Conservation (phyloP, 2,329 filamentous ascomycete species). For the Ascochyta lentis region DNA sequence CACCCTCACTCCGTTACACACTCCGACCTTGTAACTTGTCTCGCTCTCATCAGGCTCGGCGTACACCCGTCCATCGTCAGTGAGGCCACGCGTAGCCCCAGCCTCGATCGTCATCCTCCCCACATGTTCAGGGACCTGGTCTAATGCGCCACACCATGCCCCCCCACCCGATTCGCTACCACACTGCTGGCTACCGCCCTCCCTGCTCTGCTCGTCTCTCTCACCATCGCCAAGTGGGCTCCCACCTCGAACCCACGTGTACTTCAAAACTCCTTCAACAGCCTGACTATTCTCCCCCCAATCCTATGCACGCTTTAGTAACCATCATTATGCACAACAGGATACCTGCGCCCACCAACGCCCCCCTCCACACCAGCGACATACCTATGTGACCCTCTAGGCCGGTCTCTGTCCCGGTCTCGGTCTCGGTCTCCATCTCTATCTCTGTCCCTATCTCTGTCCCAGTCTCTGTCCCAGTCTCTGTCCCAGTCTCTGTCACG, state of each 20-base stretch:
- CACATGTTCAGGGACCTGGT: not conserved
- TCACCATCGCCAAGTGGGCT: not conserved
- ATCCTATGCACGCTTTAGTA: constrained; percentile 30
- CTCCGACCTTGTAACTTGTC: too few relatives aligned
- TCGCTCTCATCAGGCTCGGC: not conserved
- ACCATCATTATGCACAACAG: constrained; percentile 25
- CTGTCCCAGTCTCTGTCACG: constrained; percentile 25
- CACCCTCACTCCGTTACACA: too few relatives aligned
- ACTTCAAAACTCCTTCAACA: constrained; percentile 32
- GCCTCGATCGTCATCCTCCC: not conserved
- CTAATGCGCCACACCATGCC: not conserved
- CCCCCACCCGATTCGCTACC: not conserved
- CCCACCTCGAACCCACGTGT: not conserved
- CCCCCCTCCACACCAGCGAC: constrained; percentile 44
- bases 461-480: constrained; percentile 20
- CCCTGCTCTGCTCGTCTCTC: too few relatives aligned
- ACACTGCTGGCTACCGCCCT: too few relatives aligned
- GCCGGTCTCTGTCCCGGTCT: constrained; percentile 20
- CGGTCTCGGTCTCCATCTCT: constrained; percentile 24
- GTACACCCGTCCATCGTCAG: not conserved
- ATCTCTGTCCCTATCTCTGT: constrained; percentile 23
- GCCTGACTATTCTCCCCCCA: constrained; percentile 23
- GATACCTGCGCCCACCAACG: constrained; percentile 43
- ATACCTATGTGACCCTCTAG: constrained; percentile 40
- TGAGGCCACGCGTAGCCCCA: not conserved